Evolutionary conservation across 208 protist species (phyloP).

Genomic region (Vickermania ingenoplastis): DNA sequence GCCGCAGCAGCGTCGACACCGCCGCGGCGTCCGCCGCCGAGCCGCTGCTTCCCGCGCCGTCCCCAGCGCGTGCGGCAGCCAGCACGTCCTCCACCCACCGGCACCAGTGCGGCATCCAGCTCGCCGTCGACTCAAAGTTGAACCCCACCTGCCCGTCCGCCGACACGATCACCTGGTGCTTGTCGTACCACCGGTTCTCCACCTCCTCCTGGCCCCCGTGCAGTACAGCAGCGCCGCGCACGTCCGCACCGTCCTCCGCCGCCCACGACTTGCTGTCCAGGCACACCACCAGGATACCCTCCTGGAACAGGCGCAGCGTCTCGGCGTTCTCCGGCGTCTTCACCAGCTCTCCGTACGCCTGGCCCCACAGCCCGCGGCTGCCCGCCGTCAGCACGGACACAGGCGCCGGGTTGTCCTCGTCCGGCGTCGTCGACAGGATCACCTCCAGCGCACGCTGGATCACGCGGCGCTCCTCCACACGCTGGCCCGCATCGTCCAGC

Average conservation of each 20-base stretch:
- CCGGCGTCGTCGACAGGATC: conserved; percentile 67
- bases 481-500: conserved; percentile 41
- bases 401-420: conserved; percentile 66
- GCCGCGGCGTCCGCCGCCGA: conserved; percentile 13
- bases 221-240: conserved; percentile 33
- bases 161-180: conserved; percentile 86
- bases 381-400: conserved; percentile 80
- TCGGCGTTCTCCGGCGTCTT: conserved; percentile 65
- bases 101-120: conserved; percentile 74
- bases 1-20: conserved; percentile 29
- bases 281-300: conserved; percentile 70
- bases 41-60: conserved; percentile 19
- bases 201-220: conserved; percentile 63
- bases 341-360: conserved; percentile 73
- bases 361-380: conserved; percentile 61
- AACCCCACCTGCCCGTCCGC: conserved; percentile 76
- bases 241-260: not conserved
- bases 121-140: conserved; percentile 78
- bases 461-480: conserved; percentile 26
- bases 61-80: conserved; percentile 7
- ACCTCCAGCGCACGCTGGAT: conserved; percentile 66
- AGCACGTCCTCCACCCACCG: conserved; percentile 76
- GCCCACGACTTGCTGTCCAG: conserved; percentile 53
- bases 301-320: conserved; percentile 50
- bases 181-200: conserved; percentile 91